Conservation (phyloP, 345 rosid species). For the Euphorbia pulcherrima region DNA sequence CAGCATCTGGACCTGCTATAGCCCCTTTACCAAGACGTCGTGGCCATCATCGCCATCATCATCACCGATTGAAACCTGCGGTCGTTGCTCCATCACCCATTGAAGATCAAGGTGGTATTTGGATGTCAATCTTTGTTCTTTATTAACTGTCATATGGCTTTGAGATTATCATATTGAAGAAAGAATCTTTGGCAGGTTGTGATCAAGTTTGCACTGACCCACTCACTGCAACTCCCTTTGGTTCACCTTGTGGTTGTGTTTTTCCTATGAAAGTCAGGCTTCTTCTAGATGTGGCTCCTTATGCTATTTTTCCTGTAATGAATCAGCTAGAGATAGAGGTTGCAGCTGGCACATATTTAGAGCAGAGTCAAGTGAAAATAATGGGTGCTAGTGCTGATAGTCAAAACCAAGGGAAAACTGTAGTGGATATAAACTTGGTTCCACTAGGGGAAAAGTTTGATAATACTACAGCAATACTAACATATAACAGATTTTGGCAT, state of each 20-base stretch:
- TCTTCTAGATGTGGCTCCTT: conserved; percentile 74
- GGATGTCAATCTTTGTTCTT: conserved; percentile 2
- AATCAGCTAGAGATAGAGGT: conserved; percentile 89
- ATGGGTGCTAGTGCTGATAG: conserved; percentile 97
- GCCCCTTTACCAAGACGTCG: conserved; percentile 39
- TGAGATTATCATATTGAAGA: conserved; percentile 20
- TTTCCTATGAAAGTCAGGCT: conserved; percentile 93
- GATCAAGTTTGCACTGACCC: conserved; percentile 88
- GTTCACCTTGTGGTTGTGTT: conserved; percentile 97
- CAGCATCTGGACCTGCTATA: conserved; percentile 42
- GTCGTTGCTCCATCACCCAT: conserved; percentile 64
- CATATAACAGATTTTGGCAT: conserved; percentile 69
- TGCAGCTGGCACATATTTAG: conserved; percentile 86
- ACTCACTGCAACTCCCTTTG: conserved; percentile 78
- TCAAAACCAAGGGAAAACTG: conserved; percentile 80
- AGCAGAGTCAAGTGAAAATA: conserved; percentile 95
- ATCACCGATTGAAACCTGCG: conserved; percentile 47
- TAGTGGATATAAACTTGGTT: conserved; percentile 85
- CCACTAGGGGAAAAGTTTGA: conserved; percentile 98
- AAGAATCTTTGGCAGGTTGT: conserved; percentile 57
- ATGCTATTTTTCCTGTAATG: conserved; percentile 80
- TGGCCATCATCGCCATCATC: conserved; percentile 48
- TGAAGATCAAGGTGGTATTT: conserved; percentile 48
- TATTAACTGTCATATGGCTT: conserved; percentile 5
- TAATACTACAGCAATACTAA: conserved; percentile 84